Evolutionary conservation across 2,329 filamentous ascomycete genomes (phyloP).

Genomic region (Aspergillus japonicus): DNA sequence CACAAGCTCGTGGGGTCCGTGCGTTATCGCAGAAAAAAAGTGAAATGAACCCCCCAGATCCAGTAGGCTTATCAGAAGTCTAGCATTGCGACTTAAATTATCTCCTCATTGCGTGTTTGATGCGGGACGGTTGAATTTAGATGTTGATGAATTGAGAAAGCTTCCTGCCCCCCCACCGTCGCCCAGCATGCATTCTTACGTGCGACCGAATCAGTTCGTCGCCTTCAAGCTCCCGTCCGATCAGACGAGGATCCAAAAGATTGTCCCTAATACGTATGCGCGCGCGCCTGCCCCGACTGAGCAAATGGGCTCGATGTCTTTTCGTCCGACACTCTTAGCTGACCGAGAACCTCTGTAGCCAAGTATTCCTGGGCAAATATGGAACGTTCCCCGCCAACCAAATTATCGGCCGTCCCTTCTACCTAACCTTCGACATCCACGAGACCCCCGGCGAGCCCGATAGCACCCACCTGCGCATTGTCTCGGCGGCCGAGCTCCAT

Average conservation of each 20-base stretch:
- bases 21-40: slow-evolving; percentile 23
- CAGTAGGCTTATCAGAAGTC: slow-evolving; percentile 3
- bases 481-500: slow-evolving; percentile 78
- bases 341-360: slow-evolving; percentile 51
- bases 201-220: slow-evolving; percentile 39
- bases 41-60: background rate
- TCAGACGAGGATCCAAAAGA: slow-evolving; percentile 56
- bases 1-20: slow-evolving; percentile 17
- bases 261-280: slow-evolving; percentile 65
- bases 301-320: slow-evolving; percentile 17
- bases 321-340: slow-evolving; percentile 5
- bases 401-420: slow-evolving; percentile 84
- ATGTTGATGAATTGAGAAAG: background rate
- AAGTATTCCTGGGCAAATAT: slow-evolving; percentile 87
- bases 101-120: background rate
- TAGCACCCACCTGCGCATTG: slow-evolving; percentile 69
- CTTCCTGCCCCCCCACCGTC: background rate
- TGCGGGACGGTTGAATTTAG: background rate
- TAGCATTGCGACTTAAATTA: background rate
- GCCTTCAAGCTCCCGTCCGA: slow-evolving; percentile 52
- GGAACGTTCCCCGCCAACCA: slow-evolving; percentile 87
- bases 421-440: slow-evolving; percentile 86
- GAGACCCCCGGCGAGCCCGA: slow-evolving; percentile 65
- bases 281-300: background rate
- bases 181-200: slow-evolving; percentile 38